Percentiles rank a stretch among this genome's conserved stretches.
phyloP scores from a whole-genome alignment of 495 filamentous ascomycete genomes.

The Podospora pseudopauciseta region DNA sequence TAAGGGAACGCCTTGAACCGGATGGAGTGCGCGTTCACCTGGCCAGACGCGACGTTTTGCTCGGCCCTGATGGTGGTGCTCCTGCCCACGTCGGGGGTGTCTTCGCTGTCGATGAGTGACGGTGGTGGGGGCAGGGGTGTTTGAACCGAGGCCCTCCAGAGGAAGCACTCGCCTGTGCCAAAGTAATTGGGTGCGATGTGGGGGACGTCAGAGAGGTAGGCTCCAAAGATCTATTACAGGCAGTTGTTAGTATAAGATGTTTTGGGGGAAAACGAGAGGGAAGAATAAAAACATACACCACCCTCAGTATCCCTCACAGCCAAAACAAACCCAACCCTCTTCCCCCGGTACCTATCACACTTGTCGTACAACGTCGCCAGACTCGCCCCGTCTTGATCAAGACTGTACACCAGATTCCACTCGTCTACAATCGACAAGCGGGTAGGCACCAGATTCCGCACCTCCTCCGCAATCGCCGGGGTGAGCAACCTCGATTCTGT shows the following conservation, averaged over 20 bases:
- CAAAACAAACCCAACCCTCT: slow-evolving; percentile 79
- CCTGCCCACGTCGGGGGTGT: slow-evolving; percentile 59
- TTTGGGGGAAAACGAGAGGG: slow-evolving; percentile 7
- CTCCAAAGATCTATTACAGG: slow-evolving; percentile 70
- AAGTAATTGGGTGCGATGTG: slow-evolving; percentile 80
- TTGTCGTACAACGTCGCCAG: slow-evolving; percentile 82
- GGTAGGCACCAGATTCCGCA: slow-evolving; percentile 81
- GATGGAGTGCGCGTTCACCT: slow-evolving; percentile 45
- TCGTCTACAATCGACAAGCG: slow-evolving; percentile 80
- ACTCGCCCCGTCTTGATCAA: slow-evolving; percentile 90
- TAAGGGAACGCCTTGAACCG: slow-evolving; percentile 97
- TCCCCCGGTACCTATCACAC: slow-evolving; percentile 56
- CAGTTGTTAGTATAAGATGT: not conserved
- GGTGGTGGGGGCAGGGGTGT: slow-evolving; percentile 68
- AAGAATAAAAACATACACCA: slow-evolving; percentile 45
- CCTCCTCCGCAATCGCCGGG: slow-evolving; percentile 81
- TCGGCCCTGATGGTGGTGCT: slow-evolving; percentile 58
- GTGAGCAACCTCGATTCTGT: slow-evolving; percentile 54
- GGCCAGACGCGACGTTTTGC: slow-evolving; percentile 2
- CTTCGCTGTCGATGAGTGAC: slow-evolving; percentile 55
- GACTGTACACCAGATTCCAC: slow-evolving; percentile 82
- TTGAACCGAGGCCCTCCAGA: slow-evolving; percentile 77
- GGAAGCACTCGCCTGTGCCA: slow-evolving; percentile 95
- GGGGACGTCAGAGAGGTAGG: slow-evolving; percentile 86
- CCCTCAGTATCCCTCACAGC: slow-evolving; percentile 73